phyloP scores from a whole-genome alignment of 2,329 filamentous ascomycete species.

The Rhynchosporium graminicola region DNA sequence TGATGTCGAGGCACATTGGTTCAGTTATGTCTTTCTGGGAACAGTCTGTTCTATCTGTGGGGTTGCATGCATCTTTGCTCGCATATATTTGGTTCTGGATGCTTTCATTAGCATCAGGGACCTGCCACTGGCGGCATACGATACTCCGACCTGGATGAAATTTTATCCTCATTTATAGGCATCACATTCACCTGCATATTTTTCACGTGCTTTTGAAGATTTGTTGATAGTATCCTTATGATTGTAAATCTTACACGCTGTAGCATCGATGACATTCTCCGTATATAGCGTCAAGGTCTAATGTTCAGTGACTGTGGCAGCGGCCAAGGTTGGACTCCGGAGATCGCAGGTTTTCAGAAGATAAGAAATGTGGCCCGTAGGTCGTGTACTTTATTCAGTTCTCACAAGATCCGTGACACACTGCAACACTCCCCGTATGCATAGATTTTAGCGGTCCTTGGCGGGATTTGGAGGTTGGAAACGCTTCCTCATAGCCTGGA shows the following conservation, averaged over 20 bases:
- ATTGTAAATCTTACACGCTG: too few species aligned
- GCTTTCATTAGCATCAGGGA: conserved; percentile 3
- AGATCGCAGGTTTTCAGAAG: too few species aligned
- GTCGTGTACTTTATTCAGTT: too few species aligned
- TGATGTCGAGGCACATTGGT: conserved; percentile 4
- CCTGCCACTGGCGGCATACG: conserved; percentile 3
- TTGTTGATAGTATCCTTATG: too few species aligned
- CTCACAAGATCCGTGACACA: too few species aligned
- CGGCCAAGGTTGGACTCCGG: too few species aligned
- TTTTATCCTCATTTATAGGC: not conserved
- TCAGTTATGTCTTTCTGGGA: not conserved
- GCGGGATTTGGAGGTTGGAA: not conserved
- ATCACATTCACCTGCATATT: not conserved
- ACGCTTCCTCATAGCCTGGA: not conserved
- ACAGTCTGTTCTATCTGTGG: not conserved
- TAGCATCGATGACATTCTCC: too few species aligned
- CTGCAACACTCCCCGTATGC: too few species aligned
- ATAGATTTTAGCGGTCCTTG: not conserved
- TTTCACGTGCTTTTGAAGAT: too few species aligned
- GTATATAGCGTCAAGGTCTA: too few species aligned
- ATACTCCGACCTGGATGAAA: not conserved
- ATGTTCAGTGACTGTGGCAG: too few species aligned
- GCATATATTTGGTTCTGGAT: not conserved
- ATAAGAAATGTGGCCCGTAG: too few species aligned
- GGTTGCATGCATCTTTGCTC: conserved; percentile 1